These are phyloP conservation scores for Microsporum ferrugineum DNA, from an alignment of 2,329 filamentous ascomycete genomes.

Conservation along the genomic window DNA sequence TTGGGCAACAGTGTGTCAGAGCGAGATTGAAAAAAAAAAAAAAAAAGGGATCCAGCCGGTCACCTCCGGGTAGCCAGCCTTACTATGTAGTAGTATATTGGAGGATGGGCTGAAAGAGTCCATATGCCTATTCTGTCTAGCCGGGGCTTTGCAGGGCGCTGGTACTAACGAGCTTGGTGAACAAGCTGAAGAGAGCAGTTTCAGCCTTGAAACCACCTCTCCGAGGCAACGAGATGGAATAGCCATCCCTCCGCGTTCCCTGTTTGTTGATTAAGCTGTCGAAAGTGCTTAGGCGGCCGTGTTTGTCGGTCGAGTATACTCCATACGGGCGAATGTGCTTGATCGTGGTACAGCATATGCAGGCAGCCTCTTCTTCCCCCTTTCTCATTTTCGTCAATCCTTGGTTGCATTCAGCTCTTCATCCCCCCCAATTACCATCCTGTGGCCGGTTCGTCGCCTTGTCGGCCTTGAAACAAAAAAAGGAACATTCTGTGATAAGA, in stretches of 20 bases:
- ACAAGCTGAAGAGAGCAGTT: neutral
- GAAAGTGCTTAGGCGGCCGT: too few relatives aligned
- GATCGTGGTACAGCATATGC: neutral
- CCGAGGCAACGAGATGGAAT: neutral
- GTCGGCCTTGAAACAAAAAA: neutral
- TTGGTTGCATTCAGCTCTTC: neutral
- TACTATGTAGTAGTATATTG: too few relatives aligned
- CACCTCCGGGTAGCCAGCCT: neutral
- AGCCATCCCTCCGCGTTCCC: neutral
- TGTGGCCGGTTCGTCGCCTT: neutral
- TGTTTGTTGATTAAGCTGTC: neutral
- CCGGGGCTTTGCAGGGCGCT: neutral
- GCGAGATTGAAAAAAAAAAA: neutral
- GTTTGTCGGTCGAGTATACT: too few relatives aligned
- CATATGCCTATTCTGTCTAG: neutral
- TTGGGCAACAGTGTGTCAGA: neutral
- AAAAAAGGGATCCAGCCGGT: neutral
- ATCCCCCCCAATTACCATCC: neutral
- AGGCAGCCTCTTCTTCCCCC: neutral
- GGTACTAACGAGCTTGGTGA: neutral
- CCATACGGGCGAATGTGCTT: neutral
- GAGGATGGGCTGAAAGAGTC: neutral
- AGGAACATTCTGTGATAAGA: neutral
- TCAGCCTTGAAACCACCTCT: neutral
- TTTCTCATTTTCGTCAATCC: neutral